Base-by-base conservation (phyloP, 371 early-diverging fungal species). In the Lichtheimia hyalospora region DNA sequence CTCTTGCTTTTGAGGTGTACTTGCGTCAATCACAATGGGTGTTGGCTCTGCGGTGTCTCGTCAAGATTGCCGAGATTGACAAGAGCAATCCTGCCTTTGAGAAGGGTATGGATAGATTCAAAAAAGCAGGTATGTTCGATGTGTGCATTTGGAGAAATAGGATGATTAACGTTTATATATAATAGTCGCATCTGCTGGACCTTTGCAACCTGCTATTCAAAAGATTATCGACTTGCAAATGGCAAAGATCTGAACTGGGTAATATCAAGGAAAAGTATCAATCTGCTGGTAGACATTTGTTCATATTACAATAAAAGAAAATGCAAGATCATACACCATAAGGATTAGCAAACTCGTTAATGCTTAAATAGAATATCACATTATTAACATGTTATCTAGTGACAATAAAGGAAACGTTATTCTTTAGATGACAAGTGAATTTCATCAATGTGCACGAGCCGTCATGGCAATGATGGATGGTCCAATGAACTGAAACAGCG, bases 21-120 rank as follows among this genome's bases (percentile, higher is more conserved):
- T 52, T 90, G 58, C 84, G 92, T 54, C 92, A 90, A 84, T 81
- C 84, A 61, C 92, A 91, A 71, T 84, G 84, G 66, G 69, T 93
- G 46, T 71, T 92, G 59, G 93, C 92, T 3, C 69, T 88, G 58
- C 87, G 81, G 70, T 69, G 86, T 18, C 73, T 95, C 65, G 69
- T 86, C 52, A 82, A 83, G 55, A 82, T 83, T 4, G 60, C 75
- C 48, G 66, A 82, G 42, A 69, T 84, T 43, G 82, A 89, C 18
- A 75, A 78, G 15, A 52, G 68, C 43, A 70, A 84, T 49, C 74
- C 86, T 15, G 60, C 67, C 24, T 69, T 89, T 8, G 75, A 81
- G 54, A 66, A 74, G 40, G 82, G 83, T 51, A 69, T 80, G 20
- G 82, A 84, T 46, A 79, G 79, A 46, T 84, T 89, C 54, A 70